Base-by-base conservation (phyloP, 2,329 filamentous ascomycete genomes). In the Fonsecaea pugnacius region DNA sequence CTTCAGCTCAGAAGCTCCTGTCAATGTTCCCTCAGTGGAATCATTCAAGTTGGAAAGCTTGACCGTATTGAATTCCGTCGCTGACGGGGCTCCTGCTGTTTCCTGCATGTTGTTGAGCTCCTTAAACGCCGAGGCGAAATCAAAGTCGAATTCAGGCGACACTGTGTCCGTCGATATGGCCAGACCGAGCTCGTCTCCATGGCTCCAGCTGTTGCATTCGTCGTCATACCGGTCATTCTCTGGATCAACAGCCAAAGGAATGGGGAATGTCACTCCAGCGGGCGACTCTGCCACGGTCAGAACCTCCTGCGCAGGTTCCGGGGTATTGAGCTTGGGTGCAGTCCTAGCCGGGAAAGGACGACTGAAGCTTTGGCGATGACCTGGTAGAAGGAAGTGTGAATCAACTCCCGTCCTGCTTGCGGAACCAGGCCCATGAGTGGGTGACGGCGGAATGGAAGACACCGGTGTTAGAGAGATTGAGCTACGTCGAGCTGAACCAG, bases 201-300 rank as follows among this genome's bases (percentile, higher is more conserved):
- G 62, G 35, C 58, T 63, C 68, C 66, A 70, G 53, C 66, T 70
- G 59, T 62, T 38, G 24, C 62, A 64, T 18, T 67, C 58, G 33
- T 63, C 52, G 35, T 64, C 66, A 27, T 64, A 70, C 21, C 50
- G 51, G 59, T 70, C 66, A 60, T 68, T 57, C 24, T 65, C 61
- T 18, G 60, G 55, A 36, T 68, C 64, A 10, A 57, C 24, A 3
- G 36, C 30, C 35, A 61, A 38, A 35, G 65, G 16, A 2, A 54
- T 58, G 12, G 54, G 58, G 43, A 67, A 65, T 0, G 53, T 54
- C n/a, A 57, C 54, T 32, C 18, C 64, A 32, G 61, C 54, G 8
- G 21, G 18, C 33, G 53, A 24, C 32, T 40, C 57, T 35, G 58
- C 58, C 12, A 40, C n/a, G 8, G 18, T 3, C 40, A 27, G 46